These are phyloP conservation scores for Phoenix dactylifera DNA, from an alignment of 176 grass and related monocot genomes.

Conservation along the genomic window DNA sequence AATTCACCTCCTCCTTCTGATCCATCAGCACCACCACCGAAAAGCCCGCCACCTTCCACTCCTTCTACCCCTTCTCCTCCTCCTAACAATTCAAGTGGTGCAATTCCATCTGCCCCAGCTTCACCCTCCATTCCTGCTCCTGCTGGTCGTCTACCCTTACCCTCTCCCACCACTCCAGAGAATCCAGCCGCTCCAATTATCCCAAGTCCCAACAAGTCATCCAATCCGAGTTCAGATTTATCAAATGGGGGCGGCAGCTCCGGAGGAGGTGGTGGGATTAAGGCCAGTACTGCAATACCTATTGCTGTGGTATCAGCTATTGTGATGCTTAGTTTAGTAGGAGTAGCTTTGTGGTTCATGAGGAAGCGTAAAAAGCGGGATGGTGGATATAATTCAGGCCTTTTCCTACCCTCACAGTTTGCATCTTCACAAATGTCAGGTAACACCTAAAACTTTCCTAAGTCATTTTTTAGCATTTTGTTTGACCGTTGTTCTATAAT, in stretches of 20 bases:
- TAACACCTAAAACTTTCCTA: slow-evolving; percentile 8
- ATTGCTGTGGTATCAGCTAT: slow-evolving; percentile 36
- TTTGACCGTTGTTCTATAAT: too few species aligned
- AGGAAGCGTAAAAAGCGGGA: slow-evolving; percentile 36
- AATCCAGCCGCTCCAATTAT: not conserved
- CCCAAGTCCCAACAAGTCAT: not conserved
- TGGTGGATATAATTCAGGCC: slow-evolving; percentile 46
- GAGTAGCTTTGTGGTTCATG: slow-evolving; percentile 39
- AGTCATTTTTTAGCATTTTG: not conserved
- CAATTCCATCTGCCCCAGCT: too few species aligned
- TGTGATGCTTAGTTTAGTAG: slow-evolving; percentile 34
- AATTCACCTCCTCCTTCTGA: not conserved
- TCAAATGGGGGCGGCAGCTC: not conserved
- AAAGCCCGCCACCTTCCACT: not conserved
- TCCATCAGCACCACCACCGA: not conserved
- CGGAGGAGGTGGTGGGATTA: slow-evolving; percentile 17
- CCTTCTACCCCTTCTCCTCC: not conserved
- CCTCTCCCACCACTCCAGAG: not conserved
- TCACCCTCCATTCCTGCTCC: too few species aligned
- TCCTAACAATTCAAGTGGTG: not conserved
- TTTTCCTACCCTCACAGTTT: slow-evolving; percentile 31
- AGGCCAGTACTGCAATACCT: slow-evolving; percentile 26
- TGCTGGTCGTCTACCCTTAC: too few species aligned
- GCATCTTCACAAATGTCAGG: slow-evolving; percentile 52
- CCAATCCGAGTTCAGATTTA: not conserved